Conservation (phyloP, 2,329 filamentous ascomycete species). For the Aspergillus tubingensis region DNA sequence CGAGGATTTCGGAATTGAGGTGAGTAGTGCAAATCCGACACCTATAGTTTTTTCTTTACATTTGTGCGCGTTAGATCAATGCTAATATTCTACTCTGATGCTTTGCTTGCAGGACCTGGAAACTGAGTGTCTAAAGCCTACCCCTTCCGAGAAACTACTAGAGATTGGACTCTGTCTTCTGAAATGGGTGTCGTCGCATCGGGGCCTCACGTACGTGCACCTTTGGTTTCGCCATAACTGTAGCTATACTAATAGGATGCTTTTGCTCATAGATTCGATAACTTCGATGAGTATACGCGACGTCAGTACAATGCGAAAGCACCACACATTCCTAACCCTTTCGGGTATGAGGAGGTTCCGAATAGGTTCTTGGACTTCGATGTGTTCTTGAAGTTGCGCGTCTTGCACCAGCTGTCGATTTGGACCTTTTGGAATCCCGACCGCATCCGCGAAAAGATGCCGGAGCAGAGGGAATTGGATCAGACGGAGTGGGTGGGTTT, state of each 20-base stretch:
- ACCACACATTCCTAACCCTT: conserved; percentile 73
- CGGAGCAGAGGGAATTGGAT: conserved; percentile 76
- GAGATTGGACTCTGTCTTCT: conserved; percentile 84
- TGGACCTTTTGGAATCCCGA: conserved; percentile 90
- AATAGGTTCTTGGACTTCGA: conserved; percentile 79
- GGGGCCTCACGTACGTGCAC: conserved; percentile 77
- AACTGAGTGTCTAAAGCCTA: conserved; percentile 78
- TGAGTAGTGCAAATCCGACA: conserved; percentile 47
- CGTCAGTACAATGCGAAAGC: conserved; percentile 85
- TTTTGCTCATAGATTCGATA: conserved; percentile 63
- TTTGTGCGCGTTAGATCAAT: conserved; percentile 13
- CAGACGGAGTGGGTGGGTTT: conserved; percentile 77
- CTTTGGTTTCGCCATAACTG: not conserved
- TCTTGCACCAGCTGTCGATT: conserved; percentile 84
- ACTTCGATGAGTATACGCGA: conserved; percentile 91
- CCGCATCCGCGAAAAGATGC: conserved; percentile 81
- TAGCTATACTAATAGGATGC: conserved; percentile 6
- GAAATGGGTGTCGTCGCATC: conserved; percentile 91
- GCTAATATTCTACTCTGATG: conserved; percentile 17
- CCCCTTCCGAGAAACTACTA: conserved; percentile 69
- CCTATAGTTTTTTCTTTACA: conserved; percentile 7
- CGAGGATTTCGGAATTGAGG: conserved; percentile 85
- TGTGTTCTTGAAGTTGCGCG: conserved; percentile 72
- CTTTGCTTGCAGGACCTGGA: conserved; percentile 71
- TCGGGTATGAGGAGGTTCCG: conserved; percentile 73